Evolutionary conservation across 2,329 filamentous ascomycete species (phyloP), one percentile per base, ranked within the genome.

Genomic region (Bipolaris cookei): DNA sequence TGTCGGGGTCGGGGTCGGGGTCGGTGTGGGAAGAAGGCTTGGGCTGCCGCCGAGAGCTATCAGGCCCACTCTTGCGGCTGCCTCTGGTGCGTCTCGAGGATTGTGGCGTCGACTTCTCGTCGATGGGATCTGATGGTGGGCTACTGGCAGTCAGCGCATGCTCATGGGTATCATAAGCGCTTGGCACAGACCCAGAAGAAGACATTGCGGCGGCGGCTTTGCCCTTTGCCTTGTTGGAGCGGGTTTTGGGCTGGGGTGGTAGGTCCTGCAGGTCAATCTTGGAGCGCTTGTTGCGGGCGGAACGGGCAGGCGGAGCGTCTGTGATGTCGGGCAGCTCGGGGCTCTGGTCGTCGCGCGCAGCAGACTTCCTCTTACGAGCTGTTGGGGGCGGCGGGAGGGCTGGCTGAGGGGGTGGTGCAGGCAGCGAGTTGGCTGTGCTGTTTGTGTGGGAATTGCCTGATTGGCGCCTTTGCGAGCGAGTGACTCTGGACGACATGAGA

Each of bases 401-500:
- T 53, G 64, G 64, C 44, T 71, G 76, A 48, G 79, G 75, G 73
- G 79, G 71, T 59, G 66, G 70, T 64, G 62, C 73, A 64, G 68
- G 73, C 43, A 69, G 71, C 30, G 67, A 64, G 55, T 63, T 64
- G 51, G 70, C 62, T 73, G 62, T 86, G 64, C 76, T 74, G 74
- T 83, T 63, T 69, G 64, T 72, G 20, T 23, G 20, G 59, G 86
- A 76, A 65, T 77, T 75, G 74, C 83, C 84, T 80, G 91, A 90
- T 82, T 91, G 91, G 86, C 91, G 88, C 84, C 92, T 92, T 82
- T 93, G 90, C 74, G 93, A 95, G 83, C 94, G 92, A 84, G 94
- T 97, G 74, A 95, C 88, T 91, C 93, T 97, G 86, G 88, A 83
- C 87, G 91, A 91, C 92, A 97, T 97, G 88, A 94, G 91, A 89